Evolutionary conservation across 352 stramenopile genomes (phyloP).

Genomic region (Achlya hypogyna): DNA sequence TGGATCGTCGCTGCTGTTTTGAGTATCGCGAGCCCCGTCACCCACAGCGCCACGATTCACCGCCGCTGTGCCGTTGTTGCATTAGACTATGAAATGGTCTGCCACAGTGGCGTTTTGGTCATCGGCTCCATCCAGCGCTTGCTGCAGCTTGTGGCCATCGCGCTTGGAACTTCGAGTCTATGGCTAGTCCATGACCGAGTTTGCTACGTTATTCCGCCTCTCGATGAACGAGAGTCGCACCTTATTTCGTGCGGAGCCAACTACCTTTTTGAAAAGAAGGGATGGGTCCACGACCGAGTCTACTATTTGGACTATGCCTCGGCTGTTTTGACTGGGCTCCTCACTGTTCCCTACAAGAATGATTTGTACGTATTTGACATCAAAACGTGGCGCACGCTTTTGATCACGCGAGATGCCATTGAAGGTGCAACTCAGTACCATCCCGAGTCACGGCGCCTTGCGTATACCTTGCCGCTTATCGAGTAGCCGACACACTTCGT

Average conservation of each 20-base stretch:
- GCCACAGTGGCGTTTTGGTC: background rate
- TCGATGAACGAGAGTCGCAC: background rate
- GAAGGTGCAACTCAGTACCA: no score
- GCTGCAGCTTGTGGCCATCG: background rate
- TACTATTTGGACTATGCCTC: constrained; percentile 5
- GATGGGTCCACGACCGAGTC: background rate
- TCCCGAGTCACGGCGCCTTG: no score
- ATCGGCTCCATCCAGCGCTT: background rate
- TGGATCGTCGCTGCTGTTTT: background rate
- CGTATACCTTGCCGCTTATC: no score
- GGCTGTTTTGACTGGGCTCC: background rate
- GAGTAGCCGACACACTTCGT: no score
- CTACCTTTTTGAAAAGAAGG: background rate
- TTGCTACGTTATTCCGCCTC: background rate
- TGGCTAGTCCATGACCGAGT: background rate
- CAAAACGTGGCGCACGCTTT: constrained; percentile 9
- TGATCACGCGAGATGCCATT: no score
- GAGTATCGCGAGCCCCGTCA: background rate
- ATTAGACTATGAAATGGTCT: constrained; percentile 5
- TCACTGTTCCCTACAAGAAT: background rate
- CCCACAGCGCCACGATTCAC: background rate
- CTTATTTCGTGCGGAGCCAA: background rate
- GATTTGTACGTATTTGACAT: constrained; percentile 6
- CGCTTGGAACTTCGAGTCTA: background rate
- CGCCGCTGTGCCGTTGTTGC: background rate